These are phyloP conservation scores for Podospora anserina DNA, from an alignment of 495 filamentous ascomycete genomes.

Conservation along the genomic window DNA sequence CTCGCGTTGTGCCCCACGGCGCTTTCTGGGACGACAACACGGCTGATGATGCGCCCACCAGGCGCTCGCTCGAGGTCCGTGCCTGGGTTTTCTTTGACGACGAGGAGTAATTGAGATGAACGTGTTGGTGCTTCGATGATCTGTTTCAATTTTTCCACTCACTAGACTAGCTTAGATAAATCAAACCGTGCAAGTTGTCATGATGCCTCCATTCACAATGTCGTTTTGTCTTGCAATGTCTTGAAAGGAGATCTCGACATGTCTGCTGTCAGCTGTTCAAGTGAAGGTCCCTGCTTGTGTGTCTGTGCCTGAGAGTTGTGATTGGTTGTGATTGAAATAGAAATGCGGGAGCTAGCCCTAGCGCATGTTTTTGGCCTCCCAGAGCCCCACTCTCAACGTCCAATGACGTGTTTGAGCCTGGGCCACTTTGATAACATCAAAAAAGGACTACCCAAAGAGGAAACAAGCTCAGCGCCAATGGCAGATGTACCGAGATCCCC, in stretches of 20 bases:
- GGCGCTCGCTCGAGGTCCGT: slow-evolving; percentile 9
- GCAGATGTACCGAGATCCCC: neutral
- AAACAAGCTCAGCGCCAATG: neutral
- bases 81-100: slow-evolving; percentile 10
- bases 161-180: neutral
- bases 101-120: neutral
- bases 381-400: neutral
- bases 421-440: neutral
- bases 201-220: too few relatives aligned
- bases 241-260: neutral
- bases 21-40: slow-evolving; percentile 10
- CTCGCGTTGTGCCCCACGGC: slow-evolving; percentile 2
- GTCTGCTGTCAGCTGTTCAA: neutral
- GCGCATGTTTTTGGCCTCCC: neutral
- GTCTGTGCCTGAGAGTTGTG: neutral
- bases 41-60: slow-evolving; percentile 3
- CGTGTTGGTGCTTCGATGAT: neutral
- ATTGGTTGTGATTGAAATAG: neutral
- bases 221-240: neutral
- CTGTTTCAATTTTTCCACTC: neutral
- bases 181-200: too few relatives aligned
- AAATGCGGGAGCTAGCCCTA: neutral
- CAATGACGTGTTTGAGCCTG: neutral
- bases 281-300: neutral
- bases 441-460: neutral